Conservation (phyloP, 192 early-diverging fungal species). For the Podila verticillata region DNA sequence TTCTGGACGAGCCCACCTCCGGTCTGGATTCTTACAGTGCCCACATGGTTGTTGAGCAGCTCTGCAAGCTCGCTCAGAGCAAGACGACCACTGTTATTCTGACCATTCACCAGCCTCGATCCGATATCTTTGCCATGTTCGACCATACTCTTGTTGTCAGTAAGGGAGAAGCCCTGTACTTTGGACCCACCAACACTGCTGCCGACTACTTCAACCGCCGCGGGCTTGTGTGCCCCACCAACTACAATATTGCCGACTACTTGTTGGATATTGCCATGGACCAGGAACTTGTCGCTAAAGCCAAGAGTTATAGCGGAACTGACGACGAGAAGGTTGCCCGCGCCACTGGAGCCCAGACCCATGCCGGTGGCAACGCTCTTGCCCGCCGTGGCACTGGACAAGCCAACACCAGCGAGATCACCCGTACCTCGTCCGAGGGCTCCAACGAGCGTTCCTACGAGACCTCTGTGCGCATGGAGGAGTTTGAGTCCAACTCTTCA, state of each 20-base stretch:
- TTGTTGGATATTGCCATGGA: constrained; percentile 44
- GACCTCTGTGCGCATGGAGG: constrained; percentile 20
- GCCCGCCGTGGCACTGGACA: neutral
- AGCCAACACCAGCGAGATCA: neutral
- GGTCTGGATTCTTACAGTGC: constrained; percentile 80
- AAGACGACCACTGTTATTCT: constrained; percentile 58
- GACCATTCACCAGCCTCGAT: constrained; percentile 62
- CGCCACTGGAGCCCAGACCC: neutral
- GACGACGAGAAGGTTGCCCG: constrained; percentile 18
- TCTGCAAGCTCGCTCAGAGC: constrained; percentile 59
- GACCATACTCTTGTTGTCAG: constrained; percentile 50
- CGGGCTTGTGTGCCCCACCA: constrained; percentile 42
- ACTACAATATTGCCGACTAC: constrained; percentile 55
- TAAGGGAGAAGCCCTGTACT: constrained; percentile 51
- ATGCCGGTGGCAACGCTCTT: neutral
- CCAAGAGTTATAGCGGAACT: neutral
- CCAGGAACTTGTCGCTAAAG: constrained; percentile 1
- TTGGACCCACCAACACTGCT: constrained; percentile 43
- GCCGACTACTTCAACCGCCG: constrained; percentile 46
- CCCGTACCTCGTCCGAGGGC: neutral
- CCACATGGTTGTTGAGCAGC: constrained; percentile 71
- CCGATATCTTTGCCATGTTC: constrained; percentile 58
- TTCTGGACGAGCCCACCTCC: constrained; percentile 88
- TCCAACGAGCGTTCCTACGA: constrained; percentile 2
- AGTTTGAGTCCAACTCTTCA: constrained; percentile 6